Percentiles rank a stretch among this genome's conserved stretches.
These are phyloP conservation scores for Cytidiella melzeri DNA, from an alignment of 768 basidiomycete species.

Conservation along the genomic window DNA sequence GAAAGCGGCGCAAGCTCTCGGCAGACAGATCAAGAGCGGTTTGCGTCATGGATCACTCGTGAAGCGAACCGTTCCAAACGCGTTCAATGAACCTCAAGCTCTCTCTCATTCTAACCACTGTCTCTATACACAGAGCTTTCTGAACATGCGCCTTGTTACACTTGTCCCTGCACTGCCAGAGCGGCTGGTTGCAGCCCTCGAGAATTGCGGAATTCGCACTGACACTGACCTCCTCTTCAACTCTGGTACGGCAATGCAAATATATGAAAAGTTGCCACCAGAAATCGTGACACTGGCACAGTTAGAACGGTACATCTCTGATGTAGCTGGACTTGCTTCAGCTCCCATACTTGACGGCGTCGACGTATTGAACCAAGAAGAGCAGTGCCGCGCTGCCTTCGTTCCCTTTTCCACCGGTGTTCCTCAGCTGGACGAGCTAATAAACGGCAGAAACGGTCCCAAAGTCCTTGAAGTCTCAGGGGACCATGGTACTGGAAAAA, in stretches of 20 bases:
- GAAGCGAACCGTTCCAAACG: no score
- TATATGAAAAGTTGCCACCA: constrained; percentile 45
- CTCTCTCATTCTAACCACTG: no score
- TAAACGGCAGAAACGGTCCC: constrained; percentile 43
- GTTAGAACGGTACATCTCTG: constrained; percentile 34
- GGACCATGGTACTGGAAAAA: constrained; percentile 58
- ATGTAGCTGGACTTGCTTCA: constrained; percentile 38
- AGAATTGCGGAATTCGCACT: constrained; percentile 44
- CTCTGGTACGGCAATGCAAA: constrained; percentile 37
- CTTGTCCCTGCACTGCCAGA: constrained; percentile 29
- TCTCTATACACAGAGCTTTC: not conserved
- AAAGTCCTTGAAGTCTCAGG: constrained; percentile 68
- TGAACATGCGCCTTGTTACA: constrained; percentile 18
- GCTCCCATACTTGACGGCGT: constrained; percentile 35
- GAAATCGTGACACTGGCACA: constrained; percentile 44
- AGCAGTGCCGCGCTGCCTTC: not conserved
- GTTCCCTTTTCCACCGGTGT: constrained; percentile 30
- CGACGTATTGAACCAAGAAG: constrained; percentile 19
- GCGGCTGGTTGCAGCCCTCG: constrained; percentile 41
- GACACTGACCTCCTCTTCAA: constrained; percentile 51
- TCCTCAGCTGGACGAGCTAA: constrained; percentile 43
- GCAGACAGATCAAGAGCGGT: not conserved
- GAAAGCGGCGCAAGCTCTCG: not conserved
- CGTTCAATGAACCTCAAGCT: no score
- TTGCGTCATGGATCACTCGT: not conserved